phyloP scores from a whole-genome alignment of 176 grass and related monocot species.

The Pontederia crassipes region DNA sequence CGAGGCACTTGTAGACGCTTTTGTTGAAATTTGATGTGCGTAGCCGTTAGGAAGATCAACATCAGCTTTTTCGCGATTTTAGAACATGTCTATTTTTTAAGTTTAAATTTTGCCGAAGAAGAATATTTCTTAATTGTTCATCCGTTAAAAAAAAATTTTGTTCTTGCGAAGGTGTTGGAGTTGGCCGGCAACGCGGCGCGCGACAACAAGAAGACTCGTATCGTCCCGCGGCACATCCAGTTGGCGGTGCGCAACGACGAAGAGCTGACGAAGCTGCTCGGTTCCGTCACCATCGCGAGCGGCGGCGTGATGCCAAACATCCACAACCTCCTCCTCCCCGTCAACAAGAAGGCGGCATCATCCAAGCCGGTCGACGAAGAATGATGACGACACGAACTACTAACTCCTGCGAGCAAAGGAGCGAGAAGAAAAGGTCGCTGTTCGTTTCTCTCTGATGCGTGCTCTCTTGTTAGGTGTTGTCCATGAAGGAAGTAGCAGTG shows the following conservation, averaged over 20 bases:
- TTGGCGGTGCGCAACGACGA: constrained; percentile 93
- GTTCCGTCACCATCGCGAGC: constrained; percentile 86
- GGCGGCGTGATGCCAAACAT: constrained; percentile 99
- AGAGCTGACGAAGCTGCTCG: constrained; percentile 83
- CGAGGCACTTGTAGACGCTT: too few species aligned
- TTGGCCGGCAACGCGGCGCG: constrained; percentile 87
- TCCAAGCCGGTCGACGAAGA: constrained; percentile 50
- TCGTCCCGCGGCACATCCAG: constrained; percentile 97
- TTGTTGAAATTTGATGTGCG: too few species aligned
- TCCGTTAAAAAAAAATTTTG: background rate
- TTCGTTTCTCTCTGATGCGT: too few species aligned
- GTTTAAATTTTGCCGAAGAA: background rate
- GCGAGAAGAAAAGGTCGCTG: too few species aligned
- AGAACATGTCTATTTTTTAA: too few species aligned
- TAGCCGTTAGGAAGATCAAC: too few species aligned
- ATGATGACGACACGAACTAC: too few species aligned
- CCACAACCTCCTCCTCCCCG: constrained; percentile 86
- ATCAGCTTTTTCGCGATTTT: too few species aligned
- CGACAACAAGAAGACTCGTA: constrained; percentile 97
- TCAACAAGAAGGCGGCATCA: constrained; percentile 45
- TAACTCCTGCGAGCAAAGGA: too few species aligned
- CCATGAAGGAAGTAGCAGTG: too few species aligned
- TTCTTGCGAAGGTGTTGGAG: constrained; percentile 49
- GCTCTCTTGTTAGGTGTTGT: too few species aligned
- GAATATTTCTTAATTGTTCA: background rate